Conservation (phyloP, 2,329 filamentous ascomycete genomes). For the Simplicillium aogashimaense region DNA sequence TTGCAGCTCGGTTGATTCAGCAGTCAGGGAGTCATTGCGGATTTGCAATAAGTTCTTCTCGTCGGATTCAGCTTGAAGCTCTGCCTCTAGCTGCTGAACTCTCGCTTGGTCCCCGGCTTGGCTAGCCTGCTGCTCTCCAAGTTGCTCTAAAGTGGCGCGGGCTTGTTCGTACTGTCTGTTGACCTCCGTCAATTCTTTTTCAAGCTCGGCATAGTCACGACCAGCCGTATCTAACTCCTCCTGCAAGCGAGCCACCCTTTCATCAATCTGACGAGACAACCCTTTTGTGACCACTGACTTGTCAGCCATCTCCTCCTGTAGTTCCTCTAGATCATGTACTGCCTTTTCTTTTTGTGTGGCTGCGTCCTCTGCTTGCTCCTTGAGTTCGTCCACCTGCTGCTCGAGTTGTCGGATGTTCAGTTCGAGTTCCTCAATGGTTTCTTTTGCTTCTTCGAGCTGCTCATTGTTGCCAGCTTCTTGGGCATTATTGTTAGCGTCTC, state of each 20-base stretch:
- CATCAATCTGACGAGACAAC: slow-evolving; percentile 64
- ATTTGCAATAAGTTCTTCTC: slow-evolving; percentile 62
- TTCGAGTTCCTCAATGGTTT: slow-evolving; percentile 50
- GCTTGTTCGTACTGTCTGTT: slow-evolving; percentile 36
- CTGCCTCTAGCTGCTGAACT: slow-evolving; percentile 46
- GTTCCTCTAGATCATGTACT: slow-evolving; percentile 49
- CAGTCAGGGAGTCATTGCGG: slow-evolving; percentile 56
- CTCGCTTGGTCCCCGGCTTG: slow-evolving; percentile 23
- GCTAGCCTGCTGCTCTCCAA: slow-evolving; percentile 17
- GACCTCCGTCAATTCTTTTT: slow-evolving; percentile 38
- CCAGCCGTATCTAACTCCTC: slow-evolving; percentile 49
- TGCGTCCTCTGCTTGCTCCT: slow-evolving; percentile 44
- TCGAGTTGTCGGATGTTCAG: slow-evolving; percentile 42
- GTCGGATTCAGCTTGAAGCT: slow-evolving; percentile 47
- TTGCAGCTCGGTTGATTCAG: slow-evolving; percentile 58
- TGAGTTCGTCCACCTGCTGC: slow-evolving; percentile 43
- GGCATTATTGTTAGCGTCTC: slow-evolving; percentile 46
- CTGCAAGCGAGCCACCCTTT: slow-evolving; percentile 57
- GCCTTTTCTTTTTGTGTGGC: slow-evolving; percentile 44
- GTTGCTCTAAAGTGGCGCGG: slow-evolving; percentile 30
- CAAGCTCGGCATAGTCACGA: slow-evolving; percentile 38
- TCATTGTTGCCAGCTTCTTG: slow-evolving; percentile 40
- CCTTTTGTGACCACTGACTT: slow-evolving; percentile 70
- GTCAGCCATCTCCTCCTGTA: slow-evolving; percentile 70
- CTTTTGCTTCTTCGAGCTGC: slow-evolving; percentile 44